Evolutionary conservation across 192 early-diverging fungal genomes (phyloP).

Genomic region (Paraglomus occultum): DNA sequence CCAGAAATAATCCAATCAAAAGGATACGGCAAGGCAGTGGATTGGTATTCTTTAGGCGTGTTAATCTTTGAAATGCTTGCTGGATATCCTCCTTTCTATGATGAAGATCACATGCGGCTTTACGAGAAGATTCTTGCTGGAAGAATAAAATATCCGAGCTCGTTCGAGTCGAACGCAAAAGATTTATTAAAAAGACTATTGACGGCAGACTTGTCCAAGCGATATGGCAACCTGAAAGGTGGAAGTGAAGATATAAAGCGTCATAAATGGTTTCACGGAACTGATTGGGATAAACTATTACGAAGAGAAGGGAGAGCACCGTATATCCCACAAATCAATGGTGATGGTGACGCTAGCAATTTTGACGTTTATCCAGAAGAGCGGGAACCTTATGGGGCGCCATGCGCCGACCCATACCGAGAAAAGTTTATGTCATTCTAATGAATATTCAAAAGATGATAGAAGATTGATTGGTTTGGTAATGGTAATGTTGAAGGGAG

Average conservation of each 20-base stretch:
- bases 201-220: slow-evolving; percentile 77
- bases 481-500: too few species aligned
- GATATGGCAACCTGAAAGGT: slow-evolving; percentile 83
- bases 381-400: slow-evolving; percentile 78
- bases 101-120: slow-evolving; percentile 89
- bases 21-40: slow-evolving; percentile 89
- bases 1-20: slow-evolving; percentile 91
- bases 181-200: slow-evolving; percentile 83
- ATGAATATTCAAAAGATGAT: not conserved
- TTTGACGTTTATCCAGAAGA: slow-evolving; percentile 96
- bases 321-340: slow-evolving; percentile 76
- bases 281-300: slow-evolving; percentile 84
- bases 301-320: slow-evolving; percentile 76
- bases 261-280: slow-evolving; percentile 93
- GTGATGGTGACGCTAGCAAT: slow-evolving; percentile 89
- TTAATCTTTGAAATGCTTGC: slow-evolving; percentile 96
- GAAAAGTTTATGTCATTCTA: slow-evolving; percentile 27
- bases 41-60: slow-evolving; percentile 95
- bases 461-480: too few species aligned
- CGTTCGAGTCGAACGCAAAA: slow-evolving; percentile 78
- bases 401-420: slow-evolving; percentile 15
- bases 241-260: slow-evolving; percentile 89
- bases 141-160: slow-evolving; percentile 79
- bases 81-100: slow-evolving; percentile 93
- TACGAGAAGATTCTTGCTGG: slow-evolving; percentile 93